Conservation (phyloP, 768 basidiomycete genomes). For the Pisolithus marmoratus region DNA sequence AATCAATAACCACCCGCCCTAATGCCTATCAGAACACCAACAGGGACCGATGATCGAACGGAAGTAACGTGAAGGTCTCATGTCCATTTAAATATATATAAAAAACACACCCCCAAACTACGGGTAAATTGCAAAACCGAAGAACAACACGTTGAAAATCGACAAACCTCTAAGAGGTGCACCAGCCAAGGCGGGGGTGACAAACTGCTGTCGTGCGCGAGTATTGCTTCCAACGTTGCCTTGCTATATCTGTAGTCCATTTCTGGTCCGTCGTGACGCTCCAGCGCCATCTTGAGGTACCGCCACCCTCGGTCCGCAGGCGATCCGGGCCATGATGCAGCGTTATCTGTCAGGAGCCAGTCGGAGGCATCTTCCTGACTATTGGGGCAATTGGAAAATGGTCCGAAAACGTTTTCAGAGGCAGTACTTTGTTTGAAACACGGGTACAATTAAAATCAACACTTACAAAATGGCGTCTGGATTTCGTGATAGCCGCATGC, state of each 20-base stretch:
- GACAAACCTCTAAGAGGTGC: conserved; percentile 60
- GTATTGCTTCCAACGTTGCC: conserved; percentile 68
- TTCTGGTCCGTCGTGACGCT: conserved; percentile 66
- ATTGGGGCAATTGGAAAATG: conserved; percentile 8
- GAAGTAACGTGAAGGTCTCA: background rate
- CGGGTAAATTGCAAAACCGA: background rate
- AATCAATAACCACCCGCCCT: background rate
- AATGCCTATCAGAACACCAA: background rate
- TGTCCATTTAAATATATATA: background rate
- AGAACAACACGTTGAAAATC: background rate
- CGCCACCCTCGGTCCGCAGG: conserved; percentile 80
- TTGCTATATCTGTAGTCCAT: conserved; percentile 77
- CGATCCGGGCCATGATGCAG: conserved; percentile 80
- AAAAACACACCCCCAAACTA: background rate
- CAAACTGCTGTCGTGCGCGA: conserved; percentile 54
- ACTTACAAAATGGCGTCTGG: conserved; percentile 56
- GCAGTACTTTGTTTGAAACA: too few species aligned
- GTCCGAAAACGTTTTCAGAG: background rate
- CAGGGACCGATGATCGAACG: background rate
- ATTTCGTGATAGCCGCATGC: conserved; percentile 66
- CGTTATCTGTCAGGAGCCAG: conserved; percentile 80
- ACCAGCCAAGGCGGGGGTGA: conserved; percentile 82
- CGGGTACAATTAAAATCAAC: too few species aligned
- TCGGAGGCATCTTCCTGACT: conserved; percentile 70
- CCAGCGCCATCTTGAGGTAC: conserved; percentile 76